A percentile compares a stretch with the other conserved stretches of the same genome.
Evolutionary conservation across 192 early-diverging fungal genomes (phyloP).

Genomic region (Mortierella antarctica): DNA sequence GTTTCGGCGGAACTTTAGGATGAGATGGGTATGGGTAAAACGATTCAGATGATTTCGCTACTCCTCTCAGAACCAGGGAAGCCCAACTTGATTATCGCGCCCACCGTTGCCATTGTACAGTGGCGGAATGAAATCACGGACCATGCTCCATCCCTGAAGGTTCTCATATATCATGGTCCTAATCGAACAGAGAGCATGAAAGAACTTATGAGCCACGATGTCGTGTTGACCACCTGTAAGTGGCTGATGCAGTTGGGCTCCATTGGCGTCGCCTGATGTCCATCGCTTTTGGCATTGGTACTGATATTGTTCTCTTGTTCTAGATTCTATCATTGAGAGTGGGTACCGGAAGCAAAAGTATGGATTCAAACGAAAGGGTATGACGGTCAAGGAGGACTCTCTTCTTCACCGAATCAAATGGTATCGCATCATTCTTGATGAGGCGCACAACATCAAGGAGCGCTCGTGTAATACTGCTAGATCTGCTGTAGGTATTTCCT

Average conservation of each 20-base stretch:
- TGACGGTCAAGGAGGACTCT: slow-evolving; percentile 70
- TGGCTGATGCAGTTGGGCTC: not conserved
- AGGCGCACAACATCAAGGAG: slow-evolving; percentile 94
- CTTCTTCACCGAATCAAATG: slow-evolving; percentile 80
- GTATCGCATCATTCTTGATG: slow-evolving; percentile 88
- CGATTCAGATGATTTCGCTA: slow-evolving; percentile 90
- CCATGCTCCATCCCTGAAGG: slow-evolving; percentile 70
- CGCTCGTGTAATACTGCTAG: slow-evolving; percentile 85
- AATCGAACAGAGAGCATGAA: slow-evolving; percentile 65
- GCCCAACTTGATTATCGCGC: slow-evolving; percentile 87
- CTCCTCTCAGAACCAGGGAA: slow-evolving; percentile 71
- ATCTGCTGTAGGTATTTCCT: slow-evolving; percentile 65
- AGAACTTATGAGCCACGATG: slow-evolving; percentile 75
- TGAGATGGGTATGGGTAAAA: slow-evolving; percentile 97
- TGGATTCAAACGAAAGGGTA: slow-evolving; percentile 73
- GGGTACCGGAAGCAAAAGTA: slow-evolving; percentile 75
- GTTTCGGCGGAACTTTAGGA: slow-evolving; percentile 56
- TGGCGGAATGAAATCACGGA: slow-evolving; percentile 85
- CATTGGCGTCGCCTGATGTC: not conserved
- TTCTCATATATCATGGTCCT: slow-evolving; percentile 80
- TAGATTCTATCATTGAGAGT: slow-evolving; percentile 81
- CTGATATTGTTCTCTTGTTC: slow-evolving; percentile 5
- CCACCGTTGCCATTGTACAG: slow-evolving; percentile 90
- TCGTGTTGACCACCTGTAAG: slow-evolving; percentile 80
- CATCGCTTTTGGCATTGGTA: not conserved